These are phyloP conservation scores for Corrigiola litoralis DNA, from an alignment of 179 eudicot species.

Conservation along the genomic window DNA sequence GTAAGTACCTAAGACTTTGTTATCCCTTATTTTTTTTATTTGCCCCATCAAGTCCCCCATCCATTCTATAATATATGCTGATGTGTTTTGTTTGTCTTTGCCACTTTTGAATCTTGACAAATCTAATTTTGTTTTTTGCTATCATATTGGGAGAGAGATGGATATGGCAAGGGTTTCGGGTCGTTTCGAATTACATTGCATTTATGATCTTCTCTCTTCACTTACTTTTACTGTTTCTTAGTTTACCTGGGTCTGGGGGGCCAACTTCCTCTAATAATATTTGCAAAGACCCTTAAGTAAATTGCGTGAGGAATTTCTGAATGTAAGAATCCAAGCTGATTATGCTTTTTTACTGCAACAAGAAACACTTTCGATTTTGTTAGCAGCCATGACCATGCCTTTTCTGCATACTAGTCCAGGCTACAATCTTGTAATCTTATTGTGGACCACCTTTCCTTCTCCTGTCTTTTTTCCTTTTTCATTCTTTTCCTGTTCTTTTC, in stretches of 20 bases:
- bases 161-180: no score
- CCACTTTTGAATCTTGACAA: background rate
- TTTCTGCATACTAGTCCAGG: background rate
- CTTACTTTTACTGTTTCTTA: no score
- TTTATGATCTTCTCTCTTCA: no score
- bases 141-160: no score
- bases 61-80: background rate
- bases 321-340: no score
- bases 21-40: background rate
- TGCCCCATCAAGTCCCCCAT: background rate
- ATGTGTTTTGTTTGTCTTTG: background rate
- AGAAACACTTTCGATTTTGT: background rate
- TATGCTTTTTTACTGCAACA: no score
- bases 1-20: constrained; percentile 36
- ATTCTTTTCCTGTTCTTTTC: background rate
- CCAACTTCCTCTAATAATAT: no score
- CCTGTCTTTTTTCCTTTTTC: background rate
- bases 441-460: background rate
- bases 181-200: no score
- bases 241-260: no score
- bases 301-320: no score
- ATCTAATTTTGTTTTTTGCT: background rate
- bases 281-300: no score
- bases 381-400: background rate
- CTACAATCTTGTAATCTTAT: background rate